Conservation (phyloP, 768 basidiomycete genomes). For the Psilocybe azurescens region DNA sequence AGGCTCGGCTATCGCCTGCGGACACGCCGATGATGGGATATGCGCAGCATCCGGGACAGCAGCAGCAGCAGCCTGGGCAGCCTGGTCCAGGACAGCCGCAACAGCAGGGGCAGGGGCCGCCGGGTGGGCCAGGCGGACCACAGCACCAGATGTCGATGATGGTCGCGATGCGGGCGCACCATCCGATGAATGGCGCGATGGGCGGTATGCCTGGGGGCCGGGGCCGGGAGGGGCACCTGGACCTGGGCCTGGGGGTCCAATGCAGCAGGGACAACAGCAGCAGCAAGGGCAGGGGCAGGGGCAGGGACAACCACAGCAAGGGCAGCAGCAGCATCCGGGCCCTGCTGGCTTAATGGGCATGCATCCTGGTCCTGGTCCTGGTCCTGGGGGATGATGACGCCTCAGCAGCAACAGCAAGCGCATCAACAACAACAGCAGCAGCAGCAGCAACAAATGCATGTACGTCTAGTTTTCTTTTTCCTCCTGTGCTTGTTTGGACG, state of each 20-base stretch:
- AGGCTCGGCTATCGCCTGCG: slow-evolving; percentile 53
- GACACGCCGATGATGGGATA: slow-evolving; percentile 40
- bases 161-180: slow-evolving; percentile 1
- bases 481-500: too few relatives aligned
- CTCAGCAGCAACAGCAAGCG: slow-evolving; percentile 3
- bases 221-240: slow-evolving; percentile 12
- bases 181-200: slow-evolving; percentile 2
- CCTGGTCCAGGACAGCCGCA: background rate
- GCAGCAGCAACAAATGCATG: slow-evolving; percentile 10
- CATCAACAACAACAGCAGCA: background rate
- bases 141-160: slow-evolving; percentile 17
- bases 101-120: background rate
- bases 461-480: slow-evolving; percentile 2
- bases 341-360: slow-evolving; percentile 10
- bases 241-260: background rate
- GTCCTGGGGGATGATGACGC: slow-evolving; percentile 1
- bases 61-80: slow-evolving; percentile 10
- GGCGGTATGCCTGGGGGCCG: slow-evolving; percentile 2
- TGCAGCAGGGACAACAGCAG: background rate
- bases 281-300: slow-evolving; percentile 10
- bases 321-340: slow-evolving; percentile 8
- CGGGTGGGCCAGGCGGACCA: background rate
- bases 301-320: background rate
- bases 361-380: slow-evolving; percentile 5
- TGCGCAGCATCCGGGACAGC: slow-evolving; percentile 20